phyloP scores from a whole-genome alignment of 2,329 filamentous ascomycete genomes.

The Aureobasidium lini region DNA sequence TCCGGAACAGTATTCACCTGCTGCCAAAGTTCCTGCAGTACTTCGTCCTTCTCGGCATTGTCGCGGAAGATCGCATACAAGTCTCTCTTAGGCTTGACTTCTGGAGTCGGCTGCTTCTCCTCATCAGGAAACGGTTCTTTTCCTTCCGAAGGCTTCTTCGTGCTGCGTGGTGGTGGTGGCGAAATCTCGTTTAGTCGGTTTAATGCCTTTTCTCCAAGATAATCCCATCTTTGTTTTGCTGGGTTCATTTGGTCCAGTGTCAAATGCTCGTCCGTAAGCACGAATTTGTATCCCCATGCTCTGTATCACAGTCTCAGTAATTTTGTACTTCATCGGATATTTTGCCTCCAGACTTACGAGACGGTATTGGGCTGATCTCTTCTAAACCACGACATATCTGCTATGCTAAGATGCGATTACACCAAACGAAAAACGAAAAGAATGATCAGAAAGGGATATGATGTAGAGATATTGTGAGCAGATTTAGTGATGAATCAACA shows the following conservation, averaged over 20 bases:
- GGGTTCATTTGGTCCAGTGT: conserved; percentile 52
- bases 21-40: conserved; percentile 53
- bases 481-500: no score
- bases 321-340: neutral
- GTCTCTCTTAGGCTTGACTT: conserved; percentile 43
- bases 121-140: conserved; percentile 3
- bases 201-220: conserved; percentile 58
- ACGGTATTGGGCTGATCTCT: neutral
- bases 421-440: neutral
- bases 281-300: conserved; percentile 61
- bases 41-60: conserved; percentile 49
- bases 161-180: conserved; percentile 31
- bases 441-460: neutral
- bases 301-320: neutral
- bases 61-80: conserved; percentile 56
- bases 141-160: conserved; percentile 13
- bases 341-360: neutral
- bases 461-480: neutral
- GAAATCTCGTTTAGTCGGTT: conserved; percentile 56
- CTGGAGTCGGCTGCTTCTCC: conserved; percentile 17
- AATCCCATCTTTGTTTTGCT: conserved; percentile 61
- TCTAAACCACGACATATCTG: neutral
- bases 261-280: conserved; percentile 59
- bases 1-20: conserved; percentile 60
- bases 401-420: no score